Evolutionary conservation across 208 protist genomes (phyloP), one percentile per base, ranked within the genome.

Genomic region (Leishmania gerbilli): DNA sequence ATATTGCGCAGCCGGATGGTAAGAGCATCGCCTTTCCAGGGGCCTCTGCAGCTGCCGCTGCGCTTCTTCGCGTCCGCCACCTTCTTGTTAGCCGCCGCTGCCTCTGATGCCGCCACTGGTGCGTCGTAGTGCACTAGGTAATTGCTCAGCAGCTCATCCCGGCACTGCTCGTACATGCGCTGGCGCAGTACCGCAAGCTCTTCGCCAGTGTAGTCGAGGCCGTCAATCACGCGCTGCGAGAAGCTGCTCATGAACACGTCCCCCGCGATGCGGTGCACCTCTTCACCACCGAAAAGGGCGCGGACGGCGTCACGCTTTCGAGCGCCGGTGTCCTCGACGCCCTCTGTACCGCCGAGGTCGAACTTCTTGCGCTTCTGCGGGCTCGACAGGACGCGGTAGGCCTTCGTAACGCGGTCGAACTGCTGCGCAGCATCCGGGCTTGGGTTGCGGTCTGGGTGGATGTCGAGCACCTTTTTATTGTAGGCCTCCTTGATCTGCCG

Each of bases 361-460:
- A 99, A 99, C 75, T 99, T 93, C 74, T 91, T 86, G 21, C 98
- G 92, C 85, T 99, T 99, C 83, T 99, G 85, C n/a, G 88, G 75
- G 81, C 99, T 98, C 8, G 82, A 92, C 24, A 99, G 89, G 3
- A 99, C 93, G 47, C 99, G 97, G 89, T 99, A 99, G 11, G 99
- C 99, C 80, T 97, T 92, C 45, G 93, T 97, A 24, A 99, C 92
- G 24, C 84, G 68, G 51, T 98, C 92, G 79, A 99, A 99, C 74
- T 98, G 88, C 67, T 90, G 81, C n/a, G 90, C 91, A 6, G 96
- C 96, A 17, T 92, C 80, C n/a, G 90, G 92, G 74, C 81, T 91
- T 2, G 93, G 89, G 84, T 97, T 95, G 68, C 90, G 92, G 76
- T 98, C 97, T 4, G 97, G 97, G 78, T 98, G 97, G 24, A 97